These are phyloP conservation scores for Boletus coccyginus DNA, from an alignment of 768 basidiomycete genomes.

Conservation along the genomic window DNA sequence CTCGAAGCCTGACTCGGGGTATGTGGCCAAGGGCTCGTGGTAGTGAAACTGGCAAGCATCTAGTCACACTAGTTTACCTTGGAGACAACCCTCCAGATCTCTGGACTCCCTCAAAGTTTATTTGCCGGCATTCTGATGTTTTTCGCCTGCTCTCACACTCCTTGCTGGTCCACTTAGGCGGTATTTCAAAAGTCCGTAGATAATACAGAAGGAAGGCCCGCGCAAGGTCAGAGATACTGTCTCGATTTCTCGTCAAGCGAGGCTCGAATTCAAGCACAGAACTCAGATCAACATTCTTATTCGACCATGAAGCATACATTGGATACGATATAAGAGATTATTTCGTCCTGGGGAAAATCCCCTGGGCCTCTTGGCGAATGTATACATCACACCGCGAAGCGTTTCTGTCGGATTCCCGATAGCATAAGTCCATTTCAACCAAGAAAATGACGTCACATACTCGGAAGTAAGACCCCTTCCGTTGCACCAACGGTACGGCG, in stretches of 20 bases:
- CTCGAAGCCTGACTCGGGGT: no score
- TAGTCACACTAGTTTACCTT: no score
- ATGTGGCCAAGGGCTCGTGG: no score
- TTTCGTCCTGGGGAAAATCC: background rate
- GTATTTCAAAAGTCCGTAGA: background rate
- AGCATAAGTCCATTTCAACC: background rate
- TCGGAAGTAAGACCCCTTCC: slow-evolving; percentile 32
- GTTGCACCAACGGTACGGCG: slow-evolving; percentile 36
- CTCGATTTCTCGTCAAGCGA: background rate
- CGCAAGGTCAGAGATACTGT: no score
- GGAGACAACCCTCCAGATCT: no score
- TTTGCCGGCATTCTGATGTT: no score
- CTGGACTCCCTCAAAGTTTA: background rate
- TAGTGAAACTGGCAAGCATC: no score
- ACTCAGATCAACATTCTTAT: background rate
- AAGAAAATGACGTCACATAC: slow-evolving; percentile 21
- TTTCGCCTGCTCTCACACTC: no score
- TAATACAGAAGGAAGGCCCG: background rate
- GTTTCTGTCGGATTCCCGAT: slow-evolving; percentile 11
- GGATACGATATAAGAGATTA: background rate
- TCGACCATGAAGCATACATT: background rate
- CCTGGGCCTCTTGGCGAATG: background rate
- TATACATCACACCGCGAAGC: slow-evolving; percentile 14
- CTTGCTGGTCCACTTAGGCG: no score
- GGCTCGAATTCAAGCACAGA: background rate